phyloP scores from a whole-genome alignment of 257 asterid genomes.

The Thymus mandschuricus region DNA sequence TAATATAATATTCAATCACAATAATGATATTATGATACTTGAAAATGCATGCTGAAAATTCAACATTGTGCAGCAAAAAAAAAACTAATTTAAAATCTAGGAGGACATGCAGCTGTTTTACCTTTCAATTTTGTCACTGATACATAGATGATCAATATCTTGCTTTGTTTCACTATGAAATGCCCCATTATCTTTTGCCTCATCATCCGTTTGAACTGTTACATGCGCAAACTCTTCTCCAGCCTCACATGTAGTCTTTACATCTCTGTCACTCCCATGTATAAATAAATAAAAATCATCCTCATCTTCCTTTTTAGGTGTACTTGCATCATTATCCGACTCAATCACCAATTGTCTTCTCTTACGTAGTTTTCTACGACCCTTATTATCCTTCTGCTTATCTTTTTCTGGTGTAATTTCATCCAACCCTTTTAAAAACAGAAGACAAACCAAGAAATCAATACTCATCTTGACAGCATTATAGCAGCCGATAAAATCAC shows the following conservation, averaged over 20 bases:
- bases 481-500: conserved; percentile 18
- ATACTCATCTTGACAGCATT: conserved; percentile 24
- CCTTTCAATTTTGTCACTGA: conserved; percentile 37
- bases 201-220: conserved; percentile 32
- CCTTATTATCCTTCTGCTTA: conserved; percentile 37
- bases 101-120: conserved; percentile 16
- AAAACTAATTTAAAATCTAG: conserved; percentile 19
- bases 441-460: conserved; percentile 17
- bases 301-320: conserved; percentile 49
- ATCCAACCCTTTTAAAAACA: conserved; percentile 37
- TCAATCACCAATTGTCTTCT: conserved; percentile 52
- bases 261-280: conserved; percentile 34
- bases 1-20: conserved; percentile 2
- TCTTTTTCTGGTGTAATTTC: conserved; percentile 27
- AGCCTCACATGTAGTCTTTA: conserved; percentile 34
- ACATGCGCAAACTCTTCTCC: conserved; percentile 38
- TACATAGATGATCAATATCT: conserved; percentile 37
- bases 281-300: conserved; percentile 48
- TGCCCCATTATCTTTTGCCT: conserved; percentile 34
- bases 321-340: conserved; percentile 53
- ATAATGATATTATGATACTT: conserved; percentile 1
- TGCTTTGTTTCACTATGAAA: conserved; percentile 32
- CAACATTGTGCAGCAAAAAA: conserved; percentile 1
- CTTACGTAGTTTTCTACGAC: conserved; percentile 38
- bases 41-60: background rate